Evolutionary conservation across 2,329 filamentous ascomycete species (phyloP).

Genomic region (Fusarium sp.): DNA sequence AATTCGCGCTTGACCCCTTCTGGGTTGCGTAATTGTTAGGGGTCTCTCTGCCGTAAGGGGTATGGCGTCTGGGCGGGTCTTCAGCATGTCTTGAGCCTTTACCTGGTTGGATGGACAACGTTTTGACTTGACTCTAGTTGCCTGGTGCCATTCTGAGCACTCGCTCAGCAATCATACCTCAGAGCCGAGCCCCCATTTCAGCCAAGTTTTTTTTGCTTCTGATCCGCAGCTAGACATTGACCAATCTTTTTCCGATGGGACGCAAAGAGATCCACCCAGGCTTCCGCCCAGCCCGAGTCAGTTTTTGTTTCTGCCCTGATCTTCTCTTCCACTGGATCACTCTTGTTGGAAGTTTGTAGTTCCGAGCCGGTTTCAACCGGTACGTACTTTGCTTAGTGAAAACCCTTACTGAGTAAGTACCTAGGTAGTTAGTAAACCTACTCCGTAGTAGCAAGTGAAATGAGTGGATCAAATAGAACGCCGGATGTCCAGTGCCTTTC

Average conservation of each 20-base stretch:
- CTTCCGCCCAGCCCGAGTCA: constrained; percentile 34
- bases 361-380: constrained; percentile 3
- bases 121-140: constrained; percentile 30
- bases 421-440: too few relatives aligned
- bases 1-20: constrained; percentile 37
- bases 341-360: constrained; percentile 18
- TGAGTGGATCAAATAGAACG: background rate
- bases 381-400: background rate
- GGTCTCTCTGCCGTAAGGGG: constrained; percentile 31
- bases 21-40: constrained; percentile 37
- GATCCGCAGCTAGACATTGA: constrained; percentile 24
- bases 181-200: constrained; percentile 21
- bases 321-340: background rate
- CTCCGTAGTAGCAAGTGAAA: background rate
- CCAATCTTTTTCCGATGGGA: constrained; percentile 15
- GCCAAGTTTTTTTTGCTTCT: constrained; percentile 23
- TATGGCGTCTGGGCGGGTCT: constrained; percentile 26
- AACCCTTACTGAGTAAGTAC: background rate
- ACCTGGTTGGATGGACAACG: constrained; percentile 44
- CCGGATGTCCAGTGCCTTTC: background rate
- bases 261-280: constrained; percentile 16
- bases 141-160: constrained; percentile 26
- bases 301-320: constrained; percentile 12
- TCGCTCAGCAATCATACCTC: background rate
- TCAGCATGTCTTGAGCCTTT: constrained; percentile 18